Conservation (phyloP, 495 filamentous ascomycete species). For the Xylaria grammica region DNA sequence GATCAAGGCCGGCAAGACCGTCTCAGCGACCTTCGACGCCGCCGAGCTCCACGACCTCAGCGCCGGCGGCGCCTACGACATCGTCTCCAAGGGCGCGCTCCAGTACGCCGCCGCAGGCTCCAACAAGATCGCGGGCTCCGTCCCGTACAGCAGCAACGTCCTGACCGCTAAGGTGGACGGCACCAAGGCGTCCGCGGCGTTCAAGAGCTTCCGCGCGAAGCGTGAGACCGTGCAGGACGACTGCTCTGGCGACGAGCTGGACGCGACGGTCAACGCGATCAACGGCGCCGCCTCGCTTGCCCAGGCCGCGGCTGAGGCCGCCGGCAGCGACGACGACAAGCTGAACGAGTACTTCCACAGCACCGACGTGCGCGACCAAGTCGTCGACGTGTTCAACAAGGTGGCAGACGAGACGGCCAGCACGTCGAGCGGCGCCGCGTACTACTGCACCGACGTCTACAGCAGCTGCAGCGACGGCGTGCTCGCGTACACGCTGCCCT, state of each 20-base stretch:
- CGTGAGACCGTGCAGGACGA: constrained; percentile 45
- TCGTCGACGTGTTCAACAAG: constrained; percentile 57
- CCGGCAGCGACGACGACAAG: constrained; percentile 58
- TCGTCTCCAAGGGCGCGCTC: constrained; percentile 53
- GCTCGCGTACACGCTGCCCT: constrained; percentile 63
- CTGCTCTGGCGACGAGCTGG: constrained; percentile 51
- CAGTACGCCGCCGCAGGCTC: constrained; percentile 55
- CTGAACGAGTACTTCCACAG: constrained; percentile 68
- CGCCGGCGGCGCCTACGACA: constrained; percentile 53
- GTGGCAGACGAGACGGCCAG: constrained; percentile 57
- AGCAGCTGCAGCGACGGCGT: constrained; percentile 56
- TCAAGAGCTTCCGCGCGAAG: constrained; percentile 53
- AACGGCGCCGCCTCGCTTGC: constrained; percentile 56
- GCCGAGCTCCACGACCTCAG: constrained; percentile 61
- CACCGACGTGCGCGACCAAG: constrained; percentile 46
- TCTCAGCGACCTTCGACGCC: constrained; percentile 62
- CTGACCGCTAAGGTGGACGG: constrained; percentile 56
- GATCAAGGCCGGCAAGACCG: constrained; percentile 58
- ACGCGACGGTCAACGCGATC: constrained; percentile 53
- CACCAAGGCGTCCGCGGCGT: constrained; percentile 49
- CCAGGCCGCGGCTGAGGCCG: constrained; percentile 53
- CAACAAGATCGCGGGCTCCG: constrained; percentile 49
- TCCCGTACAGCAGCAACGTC: constrained; percentile 52
- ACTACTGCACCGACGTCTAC: constrained; percentile 59
- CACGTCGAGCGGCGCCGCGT: constrained; percentile 48